phyloP scores from a whole-genome alignment of 2,329 filamentous ascomycete species.

The Zymoseptoria ardabiliae region DNA sequence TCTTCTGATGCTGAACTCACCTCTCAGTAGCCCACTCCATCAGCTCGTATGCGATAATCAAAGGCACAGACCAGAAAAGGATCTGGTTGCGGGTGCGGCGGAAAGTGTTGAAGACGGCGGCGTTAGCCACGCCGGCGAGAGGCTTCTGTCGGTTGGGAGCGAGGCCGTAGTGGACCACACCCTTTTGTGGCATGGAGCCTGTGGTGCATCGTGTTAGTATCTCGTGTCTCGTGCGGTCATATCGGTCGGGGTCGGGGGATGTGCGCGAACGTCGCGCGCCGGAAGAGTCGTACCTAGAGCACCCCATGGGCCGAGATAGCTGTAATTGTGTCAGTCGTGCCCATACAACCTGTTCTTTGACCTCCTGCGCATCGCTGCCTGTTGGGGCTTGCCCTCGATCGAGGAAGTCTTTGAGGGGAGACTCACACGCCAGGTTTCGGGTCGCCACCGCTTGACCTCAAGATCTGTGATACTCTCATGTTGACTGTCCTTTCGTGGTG shows the following conservation, averaged over 20 bases:
- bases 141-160: conserved; percentile 85
- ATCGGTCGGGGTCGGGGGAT: background rate
- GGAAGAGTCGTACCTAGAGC: conserved; percentile 54
- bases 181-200: conserved; percentile 51
- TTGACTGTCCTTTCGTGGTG: conserved; percentile 1
- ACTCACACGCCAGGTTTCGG: conserved; percentile 38
- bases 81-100: conserved; percentile 79
- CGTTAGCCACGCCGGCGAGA: conserved; percentile 67
- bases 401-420: background rate
- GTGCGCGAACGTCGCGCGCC: conserved; percentile 1
- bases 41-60: conserved; percentile 68
- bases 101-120: conserved; percentile 92
- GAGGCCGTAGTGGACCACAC: conserved; percentile 63
- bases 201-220: background rate
- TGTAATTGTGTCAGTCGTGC: conserved; percentile 30
- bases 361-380: background rate
- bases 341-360: background rate
- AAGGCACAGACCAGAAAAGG: conserved; percentile 77
- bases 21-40: conserved; percentile 89
- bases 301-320: conserved; percentile 70
- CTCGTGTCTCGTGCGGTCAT: background rate
- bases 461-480: conserved; percentile 33
- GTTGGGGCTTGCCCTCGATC: background rate
- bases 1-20: conserved; percentile 48
- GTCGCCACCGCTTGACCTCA: conserved; percentile 32